These are phyloP conservation scores for Xylariaceae sp. DNA, from an alignment of 2,329 filamentous ascomycete genomes.

Conservation along the genomic window DNA sequence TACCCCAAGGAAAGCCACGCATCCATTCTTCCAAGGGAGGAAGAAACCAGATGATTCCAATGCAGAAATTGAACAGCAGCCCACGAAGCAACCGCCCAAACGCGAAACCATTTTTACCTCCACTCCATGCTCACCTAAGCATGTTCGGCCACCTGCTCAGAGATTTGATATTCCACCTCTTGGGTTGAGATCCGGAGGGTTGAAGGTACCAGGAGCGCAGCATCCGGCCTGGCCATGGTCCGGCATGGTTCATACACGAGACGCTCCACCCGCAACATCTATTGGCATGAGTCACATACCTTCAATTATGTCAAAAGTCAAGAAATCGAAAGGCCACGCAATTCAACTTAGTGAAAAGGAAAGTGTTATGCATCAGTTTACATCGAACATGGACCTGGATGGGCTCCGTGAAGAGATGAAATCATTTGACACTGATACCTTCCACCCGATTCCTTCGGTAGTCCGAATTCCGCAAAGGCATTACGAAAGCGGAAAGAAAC, in stretches of 20 bases:
- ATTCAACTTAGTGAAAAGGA: constrained; percentile 38
- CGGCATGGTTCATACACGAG: constrained; percentile 61
- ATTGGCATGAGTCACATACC: not conserved
- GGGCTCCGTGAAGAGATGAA: constrained; percentile 28
- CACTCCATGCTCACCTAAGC: constrained; percentile 50
- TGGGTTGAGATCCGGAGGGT: constrained; percentile 37
- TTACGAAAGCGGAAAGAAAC: constrained; percentile 53
- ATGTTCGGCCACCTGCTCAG: constrained; percentile 26
- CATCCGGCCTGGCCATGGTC: constrained; percentile 69
- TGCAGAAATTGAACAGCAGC: constrained; percentile 22
- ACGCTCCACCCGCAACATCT: constrained; percentile 17
- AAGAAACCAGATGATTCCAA: constrained; percentile 22
- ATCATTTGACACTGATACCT: constrained; percentile 34
- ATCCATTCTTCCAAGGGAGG: constrained; percentile 68
- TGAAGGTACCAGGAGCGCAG: constrained; percentile 62
- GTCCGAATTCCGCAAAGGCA: constrained; percentile 52
- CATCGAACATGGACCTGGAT: constrained; percentile 36
- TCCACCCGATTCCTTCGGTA: constrained; percentile 40
- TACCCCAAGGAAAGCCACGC: constrained; percentile 14
- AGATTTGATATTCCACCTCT: constrained; percentile 36
- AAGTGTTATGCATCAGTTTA: constrained; percentile 34
- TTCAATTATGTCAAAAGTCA: constrained; percentile 16
- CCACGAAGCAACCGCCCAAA: constrained; percentile 27
- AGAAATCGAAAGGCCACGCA: constrained; percentile 48
- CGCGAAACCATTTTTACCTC: constrained; percentile 42